Evolutionary conservation across 371 early-diverging fungal genomes (phyloP).

Genomic region (Apophysomyces trapeziformis): DNA sequence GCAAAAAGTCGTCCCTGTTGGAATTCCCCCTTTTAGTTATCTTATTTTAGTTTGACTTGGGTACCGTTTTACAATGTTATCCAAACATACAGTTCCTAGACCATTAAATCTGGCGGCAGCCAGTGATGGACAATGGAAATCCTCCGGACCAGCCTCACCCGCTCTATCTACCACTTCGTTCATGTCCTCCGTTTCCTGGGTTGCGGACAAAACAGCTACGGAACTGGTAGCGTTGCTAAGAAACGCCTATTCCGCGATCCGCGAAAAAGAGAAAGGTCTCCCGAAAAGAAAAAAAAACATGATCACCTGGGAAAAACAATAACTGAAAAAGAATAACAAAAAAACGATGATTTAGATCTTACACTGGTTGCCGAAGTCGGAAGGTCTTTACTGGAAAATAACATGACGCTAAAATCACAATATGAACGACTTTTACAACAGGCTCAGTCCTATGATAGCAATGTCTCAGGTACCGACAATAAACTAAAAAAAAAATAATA

Average conservation of each 20-base stretch:
- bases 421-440: slow-evolving; percentile 45
- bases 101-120: slow-evolving; percentile 4
- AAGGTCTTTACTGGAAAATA: slow-evolving; percentile 49
- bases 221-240: slow-evolving; percentile 29
- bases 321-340: not conserved
- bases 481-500: slow-evolving; percentile 5
- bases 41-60: slow-evolving; percentile 11
- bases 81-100: slow-evolving; percentile 6
- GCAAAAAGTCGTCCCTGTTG: not conserved
- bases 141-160: slow-evolving; percentile 21
- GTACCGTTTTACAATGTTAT: slow-evolving; percentile 1
- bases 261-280: slow-evolving; percentile 38
- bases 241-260: slow-evolving; percentile 26
- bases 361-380: slow-evolving; percentile 53
- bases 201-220: slow-evolving; percentile 23
- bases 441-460: slow-evolving; percentile 14
- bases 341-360: slow-evolving; percentile 34
- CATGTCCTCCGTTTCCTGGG: slow-evolving; percentile 25
- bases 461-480: not conserved
- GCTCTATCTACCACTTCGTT: slow-evolving; percentile 21
- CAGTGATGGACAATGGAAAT: slow-evolving; percentile 6
- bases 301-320: slow-evolving; percentile 2
- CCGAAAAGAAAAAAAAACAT: not conserved
- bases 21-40: not conserved
- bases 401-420: slow-evolving; percentile 44